Base-by-base conservation (phyloP, 768 basidiomycete species). In the Ephemerocybe angulata region DNA sequence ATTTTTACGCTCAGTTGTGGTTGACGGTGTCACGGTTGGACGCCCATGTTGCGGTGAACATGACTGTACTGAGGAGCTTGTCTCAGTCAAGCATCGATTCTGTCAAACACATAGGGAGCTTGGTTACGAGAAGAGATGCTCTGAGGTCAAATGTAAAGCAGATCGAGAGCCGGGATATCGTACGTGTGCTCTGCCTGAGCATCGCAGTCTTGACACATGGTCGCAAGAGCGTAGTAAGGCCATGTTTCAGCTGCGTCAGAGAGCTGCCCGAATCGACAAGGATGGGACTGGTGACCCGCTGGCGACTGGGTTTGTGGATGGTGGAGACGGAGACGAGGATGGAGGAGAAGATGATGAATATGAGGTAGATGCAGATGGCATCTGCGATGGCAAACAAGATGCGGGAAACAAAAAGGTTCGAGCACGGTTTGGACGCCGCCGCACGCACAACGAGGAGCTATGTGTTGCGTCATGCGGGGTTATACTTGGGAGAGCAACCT, bases 361-460 rank as follows among this genome's bases (percentile, higher is more conserved):
- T n/a, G n/a, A n/a, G n/a, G n/a, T n/a, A n/a, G n/a, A n/a, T n/a
- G n/a, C n/a, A n/a, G n/a, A n/a, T n/a, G n/a, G n/a, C n/a, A n/a
- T n/a, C n/a, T n/a, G n/a, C n/a, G n/a, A n/a, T n/a, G n/a, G n/a
- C n/a, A n/a, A n/a, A n/a, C n/a, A n/a, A n/a, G n/a, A n/a, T n/a
- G n/a, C n/a, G n/a, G n/a, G n/a, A n/a, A n/a, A n/a, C n/a, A n/a
- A 41, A 40, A 41, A 38, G 22, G 27, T 66, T 17, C 44, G 52
- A 17, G 65, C 67, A 2, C 54, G 52, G 29, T 71, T 68, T 58
- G 57, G 66, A 1, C 48, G 59, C 13, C 43, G 44, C 24, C 52
- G 60, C 1, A 70, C 68, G 15, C 67, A 72, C 52, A 71, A 70
- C 44, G 62, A 71, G 52, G 65, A 71, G 51, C 28, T 66, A 3